Evolutionary conservation across 129 eudicot genomes (phyloP), one percentile per base, ranked within the genome.

Genomic region (Erigeron canadensis): DNA sequence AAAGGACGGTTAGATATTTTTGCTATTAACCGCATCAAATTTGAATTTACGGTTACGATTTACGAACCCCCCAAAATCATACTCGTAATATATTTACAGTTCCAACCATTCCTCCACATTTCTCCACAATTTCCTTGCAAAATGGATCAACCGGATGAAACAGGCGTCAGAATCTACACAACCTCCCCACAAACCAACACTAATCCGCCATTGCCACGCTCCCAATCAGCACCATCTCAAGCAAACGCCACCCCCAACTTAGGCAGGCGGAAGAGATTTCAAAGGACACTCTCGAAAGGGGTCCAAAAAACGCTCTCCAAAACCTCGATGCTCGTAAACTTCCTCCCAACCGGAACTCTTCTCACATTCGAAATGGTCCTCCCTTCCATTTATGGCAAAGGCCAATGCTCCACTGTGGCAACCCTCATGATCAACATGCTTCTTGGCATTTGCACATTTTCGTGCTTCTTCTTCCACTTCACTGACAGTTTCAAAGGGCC

Each of bases 391-490:
- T 89, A 89, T 73, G 81, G 82, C 61, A 69, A 53, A 23, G 89
- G 90, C 8, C 73, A 76, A 9, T 93, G 96, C 81, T 73, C 90
- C 18, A 57, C 77, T 2, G 96, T 87, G 0, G 79, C 80, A 43
- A 86, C 91, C n/a, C 70, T 77, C 50, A 89, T 93, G 98, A 89
- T 89, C 67, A 22, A 63, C 63, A 7, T 69, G 53, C 86, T 93
- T 2, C 79, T 93, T 7, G 48, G 69, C 42, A 78, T 93, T 4
- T 93, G 96, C 79, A 63, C 84, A 0, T 76, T 89, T 17, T 93
- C 96, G 1, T 93, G 98, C 83, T 87, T 93, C 81, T 93, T 93
- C 84, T 93, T 93, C 73, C 98, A 93, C 80, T 93, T 93, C 84
- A 93, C 98, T 2, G 98, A 93, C 79, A 87, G 95, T 80, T 89